Evolutionary conservation across 306 rosid genomes (phyloP).

Genomic region (Cucumis hystrix): DNA sequence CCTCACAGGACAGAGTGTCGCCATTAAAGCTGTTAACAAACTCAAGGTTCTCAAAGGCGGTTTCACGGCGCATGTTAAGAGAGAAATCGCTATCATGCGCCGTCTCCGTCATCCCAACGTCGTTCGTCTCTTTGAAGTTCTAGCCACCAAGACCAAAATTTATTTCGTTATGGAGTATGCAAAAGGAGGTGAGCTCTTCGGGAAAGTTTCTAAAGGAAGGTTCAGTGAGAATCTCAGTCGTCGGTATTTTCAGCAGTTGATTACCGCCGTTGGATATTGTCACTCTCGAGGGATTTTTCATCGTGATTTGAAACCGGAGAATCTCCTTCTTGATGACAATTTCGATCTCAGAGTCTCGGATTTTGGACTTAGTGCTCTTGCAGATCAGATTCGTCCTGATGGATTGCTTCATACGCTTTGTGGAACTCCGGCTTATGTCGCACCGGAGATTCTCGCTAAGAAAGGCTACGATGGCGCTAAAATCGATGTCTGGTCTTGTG

Average conservation of each 20-base stretch:
- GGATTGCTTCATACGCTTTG: slow-evolving; percentile 63
- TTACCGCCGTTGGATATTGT: slow-evolving; percentile 65
- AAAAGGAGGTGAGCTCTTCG: slow-evolving; percentile 59
- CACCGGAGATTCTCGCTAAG: slow-evolving; percentile 67
- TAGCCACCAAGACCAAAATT: slow-evolving; percentile 66
- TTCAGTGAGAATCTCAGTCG: slow-evolving; percentile 51
- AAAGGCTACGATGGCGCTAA: slow-evolving; percentile 71
- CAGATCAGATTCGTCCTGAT: slow-evolving; percentile 43
- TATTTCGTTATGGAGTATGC: slow-evolving; percentile 74
- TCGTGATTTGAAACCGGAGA: slow-evolving; percentile 83
- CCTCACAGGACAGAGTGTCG: slow-evolving; percentile 42
- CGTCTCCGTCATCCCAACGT: slow-evolving; percentile 48
- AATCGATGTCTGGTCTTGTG: slow-evolving; percentile 80
- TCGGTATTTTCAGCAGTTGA: slow-evolving; percentile 55
- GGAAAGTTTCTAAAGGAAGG: slow-evolving; percentile 24
- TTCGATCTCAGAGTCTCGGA: slow-evolving; percentile 50
- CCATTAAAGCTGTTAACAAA: slow-evolving; percentile 61
- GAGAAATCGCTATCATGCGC: slow-evolving; percentile 72
- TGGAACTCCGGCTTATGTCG: slow-evolving; percentile 83
- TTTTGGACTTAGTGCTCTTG: slow-evolving; percentile 62
- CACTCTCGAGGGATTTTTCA: slow-evolving; percentile 58
- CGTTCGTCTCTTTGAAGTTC: slow-evolving; percentile 47
- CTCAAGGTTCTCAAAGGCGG: slow-evolving; percentile 26
- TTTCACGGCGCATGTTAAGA: slow-evolving; percentile 32
- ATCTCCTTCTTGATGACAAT: slow-evolving; percentile 55